phyloP scores from a whole-genome alignment of 148 eudicot genomes.

The Nyssa sinensis region DNA sequence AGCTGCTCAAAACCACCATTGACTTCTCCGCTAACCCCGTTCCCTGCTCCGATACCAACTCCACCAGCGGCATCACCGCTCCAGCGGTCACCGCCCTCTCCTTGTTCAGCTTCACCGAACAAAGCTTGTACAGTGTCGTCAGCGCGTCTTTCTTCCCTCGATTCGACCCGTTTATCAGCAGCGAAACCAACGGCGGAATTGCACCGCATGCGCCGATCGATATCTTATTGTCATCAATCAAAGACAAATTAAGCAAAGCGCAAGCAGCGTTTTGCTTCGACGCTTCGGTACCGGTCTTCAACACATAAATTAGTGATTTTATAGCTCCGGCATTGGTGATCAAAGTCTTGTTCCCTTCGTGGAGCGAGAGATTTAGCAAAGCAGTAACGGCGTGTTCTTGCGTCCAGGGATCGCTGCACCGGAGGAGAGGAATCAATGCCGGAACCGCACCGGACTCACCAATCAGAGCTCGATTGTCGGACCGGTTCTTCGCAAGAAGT shows the following conservation, averaged over 20 bases:
- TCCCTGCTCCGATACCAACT: slow-evolving; percentile 55
- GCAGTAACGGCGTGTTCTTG: slow-evolving; percentile 92
- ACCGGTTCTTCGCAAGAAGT: slow-evolving; percentile 70
- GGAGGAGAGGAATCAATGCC: slow-evolving; percentile 51
- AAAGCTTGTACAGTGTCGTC: slow-evolving; percentile 79
- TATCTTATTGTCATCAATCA: slow-evolving; percentile 68
- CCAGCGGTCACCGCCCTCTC: slow-evolving; percentile 83
- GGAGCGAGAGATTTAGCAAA: slow-evolving; percentile 62
- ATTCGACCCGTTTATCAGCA: slow-evolving; percentile 52
- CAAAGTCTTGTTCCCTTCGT: slow-evolving; percentile 41
- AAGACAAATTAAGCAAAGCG: slow-evolving; percentile 63
- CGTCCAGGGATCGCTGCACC: slow-evolving; percentile 63
- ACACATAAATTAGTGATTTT: slow-evolving; percentile 62
- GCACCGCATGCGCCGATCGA: slow-evolving; percentile 89
- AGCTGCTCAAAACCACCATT: slow-evolving; percentile 75
- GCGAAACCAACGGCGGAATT: slow-evolving; percentile 69
- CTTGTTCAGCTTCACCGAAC: slow-evolving; percentile 60
- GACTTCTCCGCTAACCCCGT: slow-evolving; percentile 82
- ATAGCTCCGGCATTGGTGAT: slow-evolving; percentile 58
- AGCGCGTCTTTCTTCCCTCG: slow-evolving; percentile 89
- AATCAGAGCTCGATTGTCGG: slow-evolving; percentile 75
- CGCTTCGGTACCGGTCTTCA: slow-evolving; percentile 76
- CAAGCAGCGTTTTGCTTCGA: slow-evolving; percentile 91
- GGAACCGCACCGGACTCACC: slow-evolving; percentile 80
- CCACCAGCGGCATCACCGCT: slow-evolving; percentile 69